phyloP scores from a whole-genome alignment of 257 asterid genomes.

The Coffea canephora region DNA sequence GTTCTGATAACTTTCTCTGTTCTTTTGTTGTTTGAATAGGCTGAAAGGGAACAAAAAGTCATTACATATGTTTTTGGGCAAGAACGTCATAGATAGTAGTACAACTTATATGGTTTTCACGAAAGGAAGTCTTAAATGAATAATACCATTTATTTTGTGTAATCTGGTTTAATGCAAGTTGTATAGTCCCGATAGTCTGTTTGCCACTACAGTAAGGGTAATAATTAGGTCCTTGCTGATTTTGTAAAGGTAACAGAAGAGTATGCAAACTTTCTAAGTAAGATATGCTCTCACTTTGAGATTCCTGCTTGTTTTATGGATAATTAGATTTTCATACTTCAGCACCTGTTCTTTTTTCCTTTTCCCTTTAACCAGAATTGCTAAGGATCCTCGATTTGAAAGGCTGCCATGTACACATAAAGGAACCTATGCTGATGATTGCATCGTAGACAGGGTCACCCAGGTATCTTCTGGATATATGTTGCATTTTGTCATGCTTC shows the following conservation, averaged over 20 bases:
- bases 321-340: not conserved
- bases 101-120: not conserved
- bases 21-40: not conserved
- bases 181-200: not conserved
- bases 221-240: not conserved
- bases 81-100: not conserved
- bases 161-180: not conserved
- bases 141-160: not conserved
- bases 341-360: not conserved
- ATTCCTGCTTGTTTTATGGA: not conserved
- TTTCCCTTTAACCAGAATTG: constrained; percentile 52
- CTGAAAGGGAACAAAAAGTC: not conserved
- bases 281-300: not conserved
- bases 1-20: not conserved
- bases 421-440: constrained; percentile 99
- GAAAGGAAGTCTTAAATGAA: not conserved
- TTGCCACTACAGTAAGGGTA: not conserved
- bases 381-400: constrained; percentile 96
- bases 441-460: constrained; percentile 89
- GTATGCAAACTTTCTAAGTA: not conserved
- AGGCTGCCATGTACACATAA: constrained; percentile 96
- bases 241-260: not conserved
- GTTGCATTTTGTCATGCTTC: not conserved
- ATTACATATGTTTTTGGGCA: not conserved
- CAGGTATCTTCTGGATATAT: constrained; percentile 45